A percentile compares a stretch with the other conserved stretches of the same genome.
phyloP scores from a whole-genome alignment of 257 asterid species.

The Gentiana macrophylla region DNA sequence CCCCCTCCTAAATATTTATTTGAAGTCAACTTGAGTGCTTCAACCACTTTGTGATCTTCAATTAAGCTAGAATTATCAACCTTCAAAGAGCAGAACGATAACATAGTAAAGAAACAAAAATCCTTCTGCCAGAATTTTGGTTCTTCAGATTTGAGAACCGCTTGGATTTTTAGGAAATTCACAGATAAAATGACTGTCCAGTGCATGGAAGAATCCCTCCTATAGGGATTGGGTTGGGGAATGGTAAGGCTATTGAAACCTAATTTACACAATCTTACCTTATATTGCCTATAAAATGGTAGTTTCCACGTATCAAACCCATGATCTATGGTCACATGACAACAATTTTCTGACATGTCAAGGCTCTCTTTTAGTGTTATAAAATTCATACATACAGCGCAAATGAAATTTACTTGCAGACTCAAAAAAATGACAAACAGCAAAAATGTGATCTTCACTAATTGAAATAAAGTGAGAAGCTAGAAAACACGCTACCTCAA shows the following conservation, averaged over 20 bases:
- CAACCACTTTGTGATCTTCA: constrained; percentile 50
- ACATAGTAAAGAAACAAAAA: background rate
- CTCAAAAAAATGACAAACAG: background rate
- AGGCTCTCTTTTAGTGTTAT: too few species aligned
- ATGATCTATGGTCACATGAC: too few species aligned
- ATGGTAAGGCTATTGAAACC: too few species aligned
- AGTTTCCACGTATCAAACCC: too few species aligned
- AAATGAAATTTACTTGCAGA: too few species aligned
- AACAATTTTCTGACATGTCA: too few species aligned
- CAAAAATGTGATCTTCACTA: background rate
- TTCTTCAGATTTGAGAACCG: background rate
- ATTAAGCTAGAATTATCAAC: constrained; percentile 52
- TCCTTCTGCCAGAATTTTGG: background rate
- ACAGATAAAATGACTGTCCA: background rate
- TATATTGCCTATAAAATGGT: too few species aligned
- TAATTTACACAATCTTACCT: too few species aligned
- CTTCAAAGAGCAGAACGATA: constrained; percentile 23
- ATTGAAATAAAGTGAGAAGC: background rate
- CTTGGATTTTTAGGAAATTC: too few species aligned
- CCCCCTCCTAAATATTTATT: constrained; percentile 88
- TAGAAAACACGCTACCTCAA: constrained; percentile 43
- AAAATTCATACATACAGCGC: too few species aligned
- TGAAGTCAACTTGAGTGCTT: constrained; percentile 76
- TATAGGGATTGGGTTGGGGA: too few species aligned
- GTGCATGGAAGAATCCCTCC: too few species aligned